Base-by-base conservation (phyloP, 2,329 filamentous ascomycete species). In the Monilinia fructicola region DNA sequence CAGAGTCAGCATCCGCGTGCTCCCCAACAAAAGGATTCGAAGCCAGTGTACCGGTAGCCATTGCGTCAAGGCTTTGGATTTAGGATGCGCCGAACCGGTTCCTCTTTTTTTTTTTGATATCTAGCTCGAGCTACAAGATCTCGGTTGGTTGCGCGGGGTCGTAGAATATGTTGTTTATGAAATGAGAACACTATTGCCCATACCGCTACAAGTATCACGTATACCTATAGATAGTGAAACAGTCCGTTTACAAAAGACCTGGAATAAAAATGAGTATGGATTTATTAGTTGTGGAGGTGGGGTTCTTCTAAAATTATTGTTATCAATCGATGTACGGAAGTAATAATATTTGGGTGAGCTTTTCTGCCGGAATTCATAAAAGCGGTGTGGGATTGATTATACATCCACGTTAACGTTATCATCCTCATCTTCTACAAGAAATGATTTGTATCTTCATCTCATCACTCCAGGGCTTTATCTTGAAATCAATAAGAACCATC, bases 1-100 rank as follows among this genome's bases (percentile, higher is more conserved):
- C 54, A 65, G 67, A 53, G 42, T 73, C 72, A 58, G 65, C 58
- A 56, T 61, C 44, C 46, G 31, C 44, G 23, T 50, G 58, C 44
- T 61, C 58, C 46, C 28, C 58, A 52, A 50, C 28, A 50, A 52
- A 60, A 26, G 58, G 58, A 61, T 38, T 46, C 44, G 28, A 50
- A 28, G 44, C 14, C 21, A 61, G 44, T 14, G 44, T 61, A 61
- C 58, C 58, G n/a, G 58, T 61, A 61, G 58, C 58, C 58, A 61
- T 61, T 61, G 44, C n/a, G 44, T 40, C n/a, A 38, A 40, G 12
- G 28, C 44, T 21, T 60, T 38, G 7, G 23, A 55, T 28, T 28
- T 60, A 23, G 50, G 50, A 50, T 50, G 58, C 58, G 58, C 58
- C n/a, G n/a, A n/a, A n/a, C n/a, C 44, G 44, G 9, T 38, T 60